Evolutionary conservation across 305 asterid genomes (phyloP).

Genomic region (Solanum hybrid): DNA sequence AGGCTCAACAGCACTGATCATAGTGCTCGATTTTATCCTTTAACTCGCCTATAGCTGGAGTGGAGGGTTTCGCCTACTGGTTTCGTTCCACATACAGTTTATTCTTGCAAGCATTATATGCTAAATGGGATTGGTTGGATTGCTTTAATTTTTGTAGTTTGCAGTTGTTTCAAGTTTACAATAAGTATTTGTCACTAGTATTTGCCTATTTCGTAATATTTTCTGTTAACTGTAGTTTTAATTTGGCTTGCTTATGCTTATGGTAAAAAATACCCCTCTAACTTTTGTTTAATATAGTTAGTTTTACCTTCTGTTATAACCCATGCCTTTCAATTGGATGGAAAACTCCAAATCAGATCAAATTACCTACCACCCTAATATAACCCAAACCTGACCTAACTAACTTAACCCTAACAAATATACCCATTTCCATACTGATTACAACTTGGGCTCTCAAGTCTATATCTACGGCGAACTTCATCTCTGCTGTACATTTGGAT

Average conservation of each 20-base stretch:
- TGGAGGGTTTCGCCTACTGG: not conserved
- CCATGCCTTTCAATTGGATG: not conserved
- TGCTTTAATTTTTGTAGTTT: slow-evolving; percentile 31
- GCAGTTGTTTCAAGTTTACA: slow-evolving; percentile 30
- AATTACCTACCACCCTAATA: not conserved
- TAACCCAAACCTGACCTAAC: not conserved
- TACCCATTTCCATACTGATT: not conserved
- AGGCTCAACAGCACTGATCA: slow-evolving; percentile 45
- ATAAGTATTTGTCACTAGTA: slow-evolving; percentile 27
- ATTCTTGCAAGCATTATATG: not conserved
- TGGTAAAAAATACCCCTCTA: not conserved
- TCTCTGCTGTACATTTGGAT: not conserved
- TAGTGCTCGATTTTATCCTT: not conserved
- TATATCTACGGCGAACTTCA: not conserved
- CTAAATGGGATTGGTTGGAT: slow-evolving; percentile 34
- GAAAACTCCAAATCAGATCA: not conserved
- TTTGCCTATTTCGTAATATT: slow-evolving; percentile 23
- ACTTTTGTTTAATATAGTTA: not conserved
- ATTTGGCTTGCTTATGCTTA: slow-evolving; percentile 34
- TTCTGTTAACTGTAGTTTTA: slow-evolving; percentile 34
- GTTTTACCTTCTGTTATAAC: not conserved
- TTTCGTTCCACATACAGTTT: not conserved
- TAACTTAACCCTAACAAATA: not conserved
- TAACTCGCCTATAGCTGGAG: not conserved
- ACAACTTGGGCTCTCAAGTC: not conserved